Base-by-base conservation (phyloP, 129 eudicot genomes). In the Heracleum sosnowskyi region DNA sequence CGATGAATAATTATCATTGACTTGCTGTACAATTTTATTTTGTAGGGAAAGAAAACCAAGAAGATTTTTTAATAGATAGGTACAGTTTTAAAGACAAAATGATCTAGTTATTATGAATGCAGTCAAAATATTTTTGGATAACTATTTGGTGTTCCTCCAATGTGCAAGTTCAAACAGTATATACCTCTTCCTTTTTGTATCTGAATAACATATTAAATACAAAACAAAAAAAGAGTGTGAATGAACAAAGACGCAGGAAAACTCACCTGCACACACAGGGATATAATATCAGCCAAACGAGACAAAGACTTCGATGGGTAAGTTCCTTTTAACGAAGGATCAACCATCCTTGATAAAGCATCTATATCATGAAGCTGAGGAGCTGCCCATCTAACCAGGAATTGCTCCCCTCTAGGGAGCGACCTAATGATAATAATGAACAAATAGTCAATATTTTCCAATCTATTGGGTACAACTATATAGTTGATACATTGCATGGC, bases 321-420 rank as follows among this genome's bases (percentile, higher is more conserved):
- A 20, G 92, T 81, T 22, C 96, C 90, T 5, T 85, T 85, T 49
- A 95, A 47, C 26, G 92, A 81, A 78, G 94, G 97, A 75, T 95
- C 98, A 18, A 95, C 97, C 98, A 95, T 95, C 44, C 90, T 85
- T 40, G 97, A 90, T 31, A 95, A 82, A 1, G 96, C 90, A 82
- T 95, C 97, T 76, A 95, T 95, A 84, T 95, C 97, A 73, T 91
- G 96, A 73, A 95, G 88, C 73, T 75, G 87, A 53, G 94, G 86
- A 51, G 86, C 86, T n/a, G 97, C 98, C 98, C 98, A 95, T 85
- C 96, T 88, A 66, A 86, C 98, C 10, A 95, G 91, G 81, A 69
- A 88, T 71, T 91, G 98, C 84, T 91, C 97, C 66, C 91, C 96
- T 53, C 94, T 88, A 57, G 98, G 92, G 74, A 92, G 88, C 33